Evolutionary conservation across 129 eudicot genomes (phyloP), one percentile per base, ranked within the genome.

Genomic region (Apium graveolens): DNA sequence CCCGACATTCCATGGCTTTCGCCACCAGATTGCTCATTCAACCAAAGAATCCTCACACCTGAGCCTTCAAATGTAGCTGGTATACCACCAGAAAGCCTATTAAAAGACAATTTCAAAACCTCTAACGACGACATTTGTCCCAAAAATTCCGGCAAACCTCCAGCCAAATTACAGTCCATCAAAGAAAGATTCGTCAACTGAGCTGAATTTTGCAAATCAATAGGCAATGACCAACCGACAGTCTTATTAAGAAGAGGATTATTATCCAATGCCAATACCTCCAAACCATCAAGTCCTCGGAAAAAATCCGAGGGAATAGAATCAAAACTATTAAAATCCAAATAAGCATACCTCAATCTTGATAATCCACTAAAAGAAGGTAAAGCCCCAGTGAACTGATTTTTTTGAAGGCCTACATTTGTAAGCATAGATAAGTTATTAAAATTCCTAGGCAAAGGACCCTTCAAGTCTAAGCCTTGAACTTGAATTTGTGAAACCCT

Each of bases 401-500:
- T 96, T 83, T 79, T 85, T 62, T 96, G 99, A 6, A 96, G 91
- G 21, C 99, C 99, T 78, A 96, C 66, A 86, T 96, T 90, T 12
- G 85, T 49, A 21, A 96, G 78, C 91, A 68, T 90, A 31, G 94
- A 86, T 74, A 96, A 76, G 37, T 92, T 80, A 66, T 92, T 96
- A 46, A 92, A 83, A 55, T 84, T 88, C 11, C 63, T 46, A 8
- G 99, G 99, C 42, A 96, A 85, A 78, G 92, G 78, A 68, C 99
- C 99, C 42, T 88, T 88, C 76, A 96, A 84, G 16, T 90, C 90
- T 84, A 92, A 77, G 10, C 85, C 84, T 44, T 82, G 88, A 79
- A 90, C 93, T 83, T 96, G 99, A 86, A 96, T 90, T 81, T 96
- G 99, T 12, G 95, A n/a, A 74, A 96, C 96, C 81, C 97, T 90